phyloP scores from a whole-genome alignment of 768 basidiomycete species.

The Tulasnella sp. region DNA sequence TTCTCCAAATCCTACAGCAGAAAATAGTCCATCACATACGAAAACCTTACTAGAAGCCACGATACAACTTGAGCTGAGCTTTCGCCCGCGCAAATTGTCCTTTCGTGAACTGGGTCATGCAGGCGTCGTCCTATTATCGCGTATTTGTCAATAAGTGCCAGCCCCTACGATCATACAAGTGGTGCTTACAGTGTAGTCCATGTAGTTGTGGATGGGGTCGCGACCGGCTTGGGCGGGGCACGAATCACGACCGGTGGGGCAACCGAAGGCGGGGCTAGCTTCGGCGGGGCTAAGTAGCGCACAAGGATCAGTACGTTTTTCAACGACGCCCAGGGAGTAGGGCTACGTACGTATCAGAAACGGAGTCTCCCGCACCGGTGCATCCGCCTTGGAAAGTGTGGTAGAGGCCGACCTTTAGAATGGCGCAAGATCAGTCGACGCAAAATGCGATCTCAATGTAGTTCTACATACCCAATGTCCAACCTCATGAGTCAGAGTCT shows the following conservation, averaged over 20 bases:
- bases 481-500: slow-evolving; percentile 31
- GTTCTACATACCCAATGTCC: slow-evolving; percentile 35
- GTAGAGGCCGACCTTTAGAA: slow-evolving; percentile 31
- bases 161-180: neutral
- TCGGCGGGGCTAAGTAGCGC: slow-evolving; percentile 20
- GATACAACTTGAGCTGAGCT: slow-evolving; percentile 10
- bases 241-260: slow-evolving; percentile 28
- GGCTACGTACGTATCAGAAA: slow-evolving; percentile 20
- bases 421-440: no score
- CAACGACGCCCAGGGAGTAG: slow-evolving; percentile 18
- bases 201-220: slow-evolving; percentile 20
- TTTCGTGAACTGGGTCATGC: slow-evolving; percentile 19
- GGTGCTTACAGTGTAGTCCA: slow-evolving; percentile 18
- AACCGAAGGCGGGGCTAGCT: slow-evolving; percentile 26
- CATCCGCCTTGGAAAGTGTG: slow-evolving; percentile 33
- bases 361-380: slow-evolving; percentile 20
- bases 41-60: neutral
- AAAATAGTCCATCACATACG: no score
- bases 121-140: slow-evolving; percentile 13
- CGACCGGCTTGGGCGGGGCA: slow-evolving; percentile 22
- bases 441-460: no score
- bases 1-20: no score
- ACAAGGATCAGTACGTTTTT: neutral
- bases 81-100: slow-evolving; percentile 15
- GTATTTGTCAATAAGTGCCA: neutral